Base-by-base conservation (phyloP, 192 early-diverging fungal species). In the Phycomyces nitens region DNA sequence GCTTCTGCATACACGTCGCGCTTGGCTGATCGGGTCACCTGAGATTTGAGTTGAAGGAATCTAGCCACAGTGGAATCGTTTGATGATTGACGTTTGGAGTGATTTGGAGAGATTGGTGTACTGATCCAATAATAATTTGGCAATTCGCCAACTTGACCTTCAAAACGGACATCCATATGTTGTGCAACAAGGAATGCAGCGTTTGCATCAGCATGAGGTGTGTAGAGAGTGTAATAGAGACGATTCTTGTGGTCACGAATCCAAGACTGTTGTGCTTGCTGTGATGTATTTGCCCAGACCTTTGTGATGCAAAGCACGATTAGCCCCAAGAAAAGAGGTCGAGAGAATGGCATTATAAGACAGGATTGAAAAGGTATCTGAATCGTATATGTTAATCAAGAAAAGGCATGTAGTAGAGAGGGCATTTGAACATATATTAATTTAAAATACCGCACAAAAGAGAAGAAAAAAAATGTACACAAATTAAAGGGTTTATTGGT, bases 111-210 rank as follows among this genome's bases (percentile, higher is more conserved):
- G 41, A 79, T 84, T 27, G 74, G 66, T 43, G 73, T 72, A 15
- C 87, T 86, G 23, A 87, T 80, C 40, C 86, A 77, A 64, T 85
- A 88, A 66, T 90, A 83, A 26, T 88, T 72, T 0, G 34, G 12
- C 23, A 94, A 68, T 58, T 88, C 83, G 23, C 91, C 92, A 5
- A 94, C 81, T 27, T 71, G 79, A 14, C 90, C 89, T 29, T 83
- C 72, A 44, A 74, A 78, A 26, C 63, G 53, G 5, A 77, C 73
- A 7, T 73, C 68, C 21, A 85, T 51, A n/a, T 73, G 62, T 0
- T 61, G 51, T 5, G 74, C 77, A 20, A 81, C 58, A 38, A 74
- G 66, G 11, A 66, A 49, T 3, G 78, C 75, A 9, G 72, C 58
- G 4, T 49, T 14, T 24, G 49, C 15, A 24, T 60, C 62, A 9